Evolutionary conservation across 2,329 filamentous ascomycete species (phyloP), one percentile per base, ranked within the genome.

Genomic region (Fusarium abutilonis): DNA sequence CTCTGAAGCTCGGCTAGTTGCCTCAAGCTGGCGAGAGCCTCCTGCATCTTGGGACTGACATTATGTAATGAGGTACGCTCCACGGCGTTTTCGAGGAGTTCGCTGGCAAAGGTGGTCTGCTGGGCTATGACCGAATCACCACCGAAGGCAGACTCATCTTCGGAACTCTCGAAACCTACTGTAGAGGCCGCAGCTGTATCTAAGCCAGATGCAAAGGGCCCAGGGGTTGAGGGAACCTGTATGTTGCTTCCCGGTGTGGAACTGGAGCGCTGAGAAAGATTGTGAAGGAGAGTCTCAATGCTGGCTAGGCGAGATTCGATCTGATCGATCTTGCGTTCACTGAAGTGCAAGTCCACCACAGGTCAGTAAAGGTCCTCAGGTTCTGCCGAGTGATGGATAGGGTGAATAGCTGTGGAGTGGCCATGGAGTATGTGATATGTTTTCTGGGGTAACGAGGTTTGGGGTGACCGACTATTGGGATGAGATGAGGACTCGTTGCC

Each of bases 401-500:
- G 48, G 39, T 9, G 14, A 48, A 43, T n/a, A 13, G 47, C 21
- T 39, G n/a, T 53, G 11, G 32, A 15, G 14, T 13, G 43, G 35
- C 21, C 15, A 44, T 50, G 41, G 28, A 40, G 39, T 4, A 31
- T 35, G 51, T 47, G 47, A 51, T 55, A 36, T 54, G 28, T 44
- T 38, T 19, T 21, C 32, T 44, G 34, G 36, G 14, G 23, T 32
- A 35, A 15, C 23, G 42, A 13, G 14, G 32, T 10, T 56, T 17
- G 47, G 46, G 42, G 40, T 34, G 41, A 76, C 82, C 65, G 73
- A 86, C 83, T 86, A 86, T 79, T 86, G 83, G 39, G 82, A 83
- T 3, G 84, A 86, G 56, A 86, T 86, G 60, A 86, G 75, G 35
- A 86, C 83, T 48, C 84, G 76, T 66, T 86, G 83, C 36, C 83